Conservation (phyloP, 179 eudicot genomes). For the Patellifolia procumbens region DNA sequence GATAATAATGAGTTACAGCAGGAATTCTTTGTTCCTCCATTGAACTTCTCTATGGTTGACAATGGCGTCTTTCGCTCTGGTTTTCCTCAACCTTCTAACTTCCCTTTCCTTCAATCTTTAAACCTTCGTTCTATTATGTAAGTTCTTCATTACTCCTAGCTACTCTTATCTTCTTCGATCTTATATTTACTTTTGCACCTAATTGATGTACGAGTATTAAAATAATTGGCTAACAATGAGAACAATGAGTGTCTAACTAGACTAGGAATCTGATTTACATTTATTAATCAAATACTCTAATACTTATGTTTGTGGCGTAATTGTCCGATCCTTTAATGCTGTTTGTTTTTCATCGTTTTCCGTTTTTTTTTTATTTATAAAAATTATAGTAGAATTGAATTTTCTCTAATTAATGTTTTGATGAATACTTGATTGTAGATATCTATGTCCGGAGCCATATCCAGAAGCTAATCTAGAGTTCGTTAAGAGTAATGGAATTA, state of each 20-base stretch:
- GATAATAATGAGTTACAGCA: slow-evolving; percentile 5
- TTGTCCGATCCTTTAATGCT: too few species aligned
- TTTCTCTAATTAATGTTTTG: background rate
- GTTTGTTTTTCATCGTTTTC: background rate
- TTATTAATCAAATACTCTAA: too few species aligned
- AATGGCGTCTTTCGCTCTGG: slow-evolving; percentile 84
- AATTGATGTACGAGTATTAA: too few species aligned
- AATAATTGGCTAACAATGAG: too few species aligned
- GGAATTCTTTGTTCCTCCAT: slow-evolving; percentile 56
- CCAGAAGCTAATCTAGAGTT: slow-evolving; percentile 69
- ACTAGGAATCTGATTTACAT: too few species aligned
- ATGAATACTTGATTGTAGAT: slow-evolving; percentile 39
- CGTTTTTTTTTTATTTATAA: background rate
- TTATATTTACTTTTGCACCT: background rate
- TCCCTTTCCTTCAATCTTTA: slow-evolving; percentile 67
- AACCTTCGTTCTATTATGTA: slow-evolving; percentile 88
- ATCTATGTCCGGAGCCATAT: slow-evolving; percentile 84
- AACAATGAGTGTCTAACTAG: too few species aligned
- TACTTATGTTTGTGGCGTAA: too few species aligned
- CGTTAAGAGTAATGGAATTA: slow-evolving; percentile 67
- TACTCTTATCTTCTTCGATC: too few species aligned
- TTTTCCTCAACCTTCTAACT: slow-evolving; percentile 68
- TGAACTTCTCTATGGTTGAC: slow-evolving; percentile 83
- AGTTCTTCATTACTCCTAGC: too few species aligned
- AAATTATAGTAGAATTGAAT: background rate